Evolutionary conservation across 345 rosid species (phyloP), one percentile per base, ranked within the genome.

Genomic region (Diplotaxis tenuifolia): DNA sequence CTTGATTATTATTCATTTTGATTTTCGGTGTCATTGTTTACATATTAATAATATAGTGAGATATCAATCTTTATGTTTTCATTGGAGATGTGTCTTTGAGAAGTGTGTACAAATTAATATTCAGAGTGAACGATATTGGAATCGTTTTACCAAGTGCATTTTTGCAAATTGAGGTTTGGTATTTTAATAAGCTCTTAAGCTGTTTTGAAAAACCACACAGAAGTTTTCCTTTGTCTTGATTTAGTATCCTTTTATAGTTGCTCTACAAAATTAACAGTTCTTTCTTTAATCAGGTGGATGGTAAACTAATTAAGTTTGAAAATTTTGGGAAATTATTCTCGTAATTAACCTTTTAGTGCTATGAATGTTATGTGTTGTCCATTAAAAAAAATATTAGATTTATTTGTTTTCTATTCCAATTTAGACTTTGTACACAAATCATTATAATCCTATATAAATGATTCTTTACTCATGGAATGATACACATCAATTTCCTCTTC

Each of bases 51-150:
- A 8, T 62, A 69, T 68, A 68, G 70, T 62, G 58, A 68, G 42
- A 45, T 50, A 14, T 50, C 31, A 50, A 60, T 45, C 50, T 61
- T 10, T 19, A 67, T 67, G 68, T 27, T 60, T 74, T 52, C 25
- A 16, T 47, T 64, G 1, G 19, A 73, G 36, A 65, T 32, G 19
- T 57, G 1, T 65, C 6, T 49, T 22, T 59, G 1, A 25, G 5
- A 75, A 60, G 56, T 68, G 73, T 75, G 73, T 75, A 75, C 45
- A 75, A 67, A 75, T 50, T 23, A 59, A 42, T 42, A 45, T 32
- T 74, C 15, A 47, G 8, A 45, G 16, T 58, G 54, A 25, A 25
- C 28, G 28, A 25, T 67, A 8, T 65, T 57, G 65, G 58, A 65
- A 42, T 73, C 9, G 6, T 42, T 73, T 55, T 36, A 53, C 18